These are phyloP conservation scores for Candida multigemmis DNA, from an alignment of 805 yeast genomes.

Conservation along the genomic window DNA sequence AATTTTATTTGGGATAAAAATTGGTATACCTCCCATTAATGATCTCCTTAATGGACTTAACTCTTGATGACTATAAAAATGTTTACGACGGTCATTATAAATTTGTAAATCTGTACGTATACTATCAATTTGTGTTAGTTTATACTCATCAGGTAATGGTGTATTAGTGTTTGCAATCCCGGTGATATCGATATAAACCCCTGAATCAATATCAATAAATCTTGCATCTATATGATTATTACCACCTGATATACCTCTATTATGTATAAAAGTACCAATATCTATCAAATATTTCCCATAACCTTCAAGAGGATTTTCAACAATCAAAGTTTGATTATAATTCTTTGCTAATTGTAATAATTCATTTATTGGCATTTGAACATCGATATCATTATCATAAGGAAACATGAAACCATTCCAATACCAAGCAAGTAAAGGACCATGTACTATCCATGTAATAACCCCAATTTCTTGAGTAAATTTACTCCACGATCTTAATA, in stretches of 20 bases:
- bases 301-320: slow-evolving; percentile 21
- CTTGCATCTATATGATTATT: slow-evolving; percentile 31
- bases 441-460: slow-evolving; percentile 19
- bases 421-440: slow-evolving; percentile 19
- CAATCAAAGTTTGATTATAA: slow-evolving; percentile 18
- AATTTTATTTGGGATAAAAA: slow-evolving; percentile 9
- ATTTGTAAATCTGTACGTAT: slow-evolving; percentile 8
- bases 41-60: slow-evolving; percentile 44
- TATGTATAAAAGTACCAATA: slow-evolving; percentile 17
- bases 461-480: slow-evolving; percentile 14
- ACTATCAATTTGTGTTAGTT: too few species aligned
- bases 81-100: slow-evolving; percentile 48
- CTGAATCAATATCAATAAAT: slow-evolving; percentile 51
- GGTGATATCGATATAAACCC: slow-evolving; percentile 49
- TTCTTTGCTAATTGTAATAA: slow-evolving; percentile 10
- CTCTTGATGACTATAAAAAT: slow-evolving; percentile 38
- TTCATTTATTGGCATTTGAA: slow-evolving; percentile 18
- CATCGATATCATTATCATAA: slow-evolving; percentile 18
- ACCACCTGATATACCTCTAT: slow-evolving; percentile 12
- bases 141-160: slow-evolving; percentile 8
- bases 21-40: slow-evolving; percentile 40
- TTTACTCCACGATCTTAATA: slow-evolving; percentile 16
- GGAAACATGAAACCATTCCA: slow-evolving; percentile 22
- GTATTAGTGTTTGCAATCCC: slow-evolving; percentile 25
- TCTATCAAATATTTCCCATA: slow-evolving; percentile 18